phyloP scores from a whole-genome alignment of 495 filamentous ascomycete species.

The Tuber aestivum region DNA sequence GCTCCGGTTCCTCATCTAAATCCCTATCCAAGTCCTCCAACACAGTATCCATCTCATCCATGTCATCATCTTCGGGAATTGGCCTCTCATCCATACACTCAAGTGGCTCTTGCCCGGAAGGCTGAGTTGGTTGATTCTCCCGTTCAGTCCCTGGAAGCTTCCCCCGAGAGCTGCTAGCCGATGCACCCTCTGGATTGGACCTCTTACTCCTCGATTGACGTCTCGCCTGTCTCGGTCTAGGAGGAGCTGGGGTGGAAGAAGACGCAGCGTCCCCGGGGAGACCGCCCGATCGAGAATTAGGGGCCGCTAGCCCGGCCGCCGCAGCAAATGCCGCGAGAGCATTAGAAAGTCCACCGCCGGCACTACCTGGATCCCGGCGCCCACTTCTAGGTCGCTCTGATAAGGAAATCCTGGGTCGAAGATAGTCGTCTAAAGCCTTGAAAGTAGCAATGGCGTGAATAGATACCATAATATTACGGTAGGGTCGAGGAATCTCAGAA shows the following conservation, averaged over 20 bases:
- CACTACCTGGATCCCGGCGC: constrained; percentile 47
- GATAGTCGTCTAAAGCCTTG: constrained; percentile 92
- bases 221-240: constrained; percentile 39
- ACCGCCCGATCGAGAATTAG: constrained; percentile 41
- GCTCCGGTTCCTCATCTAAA: constrained; percentile 59
- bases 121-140: constrained; percentile 46
- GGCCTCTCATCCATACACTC: constrained; percentile 95
- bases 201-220: constrained; percentile 36
- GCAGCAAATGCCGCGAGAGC: constrained; percentile 74
- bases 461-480: constrained; percentile 91
- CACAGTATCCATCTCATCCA: constrained; percentile 75
- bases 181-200: constrained; percentile 31
- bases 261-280: constrained; percentile 41
- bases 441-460: constrained; percentile 99
- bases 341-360: constrained; percentile 59
- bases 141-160: constrained; percentile 34
- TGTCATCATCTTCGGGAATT: constrained; percentile 66
- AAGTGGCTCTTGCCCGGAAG: constrained; percentile 56
- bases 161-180: constrained; percentile 38
- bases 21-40: constrained; percentile 88
- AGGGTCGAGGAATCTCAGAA: constrained; percentile 75
- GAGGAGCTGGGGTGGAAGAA: constrained; percentile 38
- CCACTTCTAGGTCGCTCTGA: constrained; percentile 70
- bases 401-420: constrained; percentile 79
- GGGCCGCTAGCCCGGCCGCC: constrained; percentile 55